These are phyloP conservation scores for Metschnikowia dekortorum DNA, from an alignment of 805 yeast genomes.

Conservation along the genomic window DNA sequence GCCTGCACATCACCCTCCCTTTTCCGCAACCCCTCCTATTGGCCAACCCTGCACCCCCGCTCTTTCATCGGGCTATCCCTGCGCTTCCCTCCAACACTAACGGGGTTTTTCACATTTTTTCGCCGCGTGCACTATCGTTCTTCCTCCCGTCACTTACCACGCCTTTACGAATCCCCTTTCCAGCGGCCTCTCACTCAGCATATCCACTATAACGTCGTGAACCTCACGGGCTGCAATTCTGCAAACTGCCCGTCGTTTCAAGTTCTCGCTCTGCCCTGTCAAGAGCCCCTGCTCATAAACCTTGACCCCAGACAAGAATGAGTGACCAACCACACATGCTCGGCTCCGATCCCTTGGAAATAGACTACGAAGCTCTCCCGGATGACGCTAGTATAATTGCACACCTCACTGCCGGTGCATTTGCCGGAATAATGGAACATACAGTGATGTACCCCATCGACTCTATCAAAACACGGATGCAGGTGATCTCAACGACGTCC, in stretches of 20 bases:
- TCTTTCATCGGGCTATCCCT: neutral
- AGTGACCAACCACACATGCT: slow-evolving; percentile 20
- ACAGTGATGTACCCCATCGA: slow-evolving; percentile 96
- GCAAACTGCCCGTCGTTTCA: neutral
- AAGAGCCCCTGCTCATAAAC: neutral
- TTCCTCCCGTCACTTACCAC: neutral
- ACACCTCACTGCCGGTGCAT: slow-evolving; percentile 89
- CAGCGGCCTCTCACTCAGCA: neutral
- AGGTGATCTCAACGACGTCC: slow-evolving; percentile 40
- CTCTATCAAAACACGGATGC: slow-evolving; percentile 95
- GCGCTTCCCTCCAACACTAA: neutral
- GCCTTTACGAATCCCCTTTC: neutral
- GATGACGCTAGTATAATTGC: slow-evolving; percentile 77
- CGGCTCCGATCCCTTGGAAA: slow-evolving; percentile 42
- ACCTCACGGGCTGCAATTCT: neutral
- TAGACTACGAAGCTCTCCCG: slow-evolving; percentile 91
- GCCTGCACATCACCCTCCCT: too few relatives aligned
- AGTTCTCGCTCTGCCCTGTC: neutral
- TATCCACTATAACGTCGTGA: neutral
- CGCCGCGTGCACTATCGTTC: neutral
- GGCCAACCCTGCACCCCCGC: neutral
- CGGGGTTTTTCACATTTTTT: neutral
- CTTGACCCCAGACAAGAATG: slow-evolving; percentile 7
- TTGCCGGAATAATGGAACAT: slow-evolving; percentile 99
- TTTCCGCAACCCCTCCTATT: too few relatives aligned